Base-by-base conservation (phyloP, 2,329 filamentous ascomycete genomes). In the Aspergillus tamarii region DNA sequence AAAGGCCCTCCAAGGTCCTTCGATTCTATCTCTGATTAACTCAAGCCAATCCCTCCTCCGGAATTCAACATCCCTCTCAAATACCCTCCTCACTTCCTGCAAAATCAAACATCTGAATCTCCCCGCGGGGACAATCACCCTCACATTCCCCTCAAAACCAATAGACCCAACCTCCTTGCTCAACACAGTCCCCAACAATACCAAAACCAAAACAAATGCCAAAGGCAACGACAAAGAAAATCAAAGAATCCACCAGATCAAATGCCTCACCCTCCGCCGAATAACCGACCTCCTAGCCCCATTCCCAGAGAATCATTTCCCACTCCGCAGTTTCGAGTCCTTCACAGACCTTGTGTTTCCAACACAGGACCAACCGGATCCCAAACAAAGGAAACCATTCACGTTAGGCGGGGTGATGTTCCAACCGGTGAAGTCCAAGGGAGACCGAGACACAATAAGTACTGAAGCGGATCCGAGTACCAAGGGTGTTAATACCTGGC, bases 1-100 rank as follows among this genome's bases (percentile, higher is more conserved):
- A 0, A 76, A 75, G 11, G 92, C 93, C 0, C 79, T 98, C 2
- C 87, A 87, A 65, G 88, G 88, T 60, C 80, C 84, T 0, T 82
- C 87, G 0, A 83, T 97, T 6, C 77, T 94, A 2, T 77, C 80
- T 0, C 78, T 96, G 57, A 83, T 89, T 1, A 73, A 81, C 19
- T 83, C 83, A 36, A 85, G 86, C 34, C 81, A 84, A 53, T 70
- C 69, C 14, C 83, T 80, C 8, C 78, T 81, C 0, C 69, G 77
- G 3, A 69, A 74, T 1, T 80, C 86, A 57, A 85, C 86, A 41
- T 77, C 80, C 2, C 80, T 86, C 62, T 89, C 88, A 0, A 78
- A 86, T 23, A 72, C 81, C 9, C 78, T 91, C 8, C 80, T 93
- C 4, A 52, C 61, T 34, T 55, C 68, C 56, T 76, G 75, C 43